These are phyloP conservation scores for Venturiaceae sp. DNA, from an alignment of 2,329 filamentous ascomycete genomes.

Conservation along the genomic window DNA sequence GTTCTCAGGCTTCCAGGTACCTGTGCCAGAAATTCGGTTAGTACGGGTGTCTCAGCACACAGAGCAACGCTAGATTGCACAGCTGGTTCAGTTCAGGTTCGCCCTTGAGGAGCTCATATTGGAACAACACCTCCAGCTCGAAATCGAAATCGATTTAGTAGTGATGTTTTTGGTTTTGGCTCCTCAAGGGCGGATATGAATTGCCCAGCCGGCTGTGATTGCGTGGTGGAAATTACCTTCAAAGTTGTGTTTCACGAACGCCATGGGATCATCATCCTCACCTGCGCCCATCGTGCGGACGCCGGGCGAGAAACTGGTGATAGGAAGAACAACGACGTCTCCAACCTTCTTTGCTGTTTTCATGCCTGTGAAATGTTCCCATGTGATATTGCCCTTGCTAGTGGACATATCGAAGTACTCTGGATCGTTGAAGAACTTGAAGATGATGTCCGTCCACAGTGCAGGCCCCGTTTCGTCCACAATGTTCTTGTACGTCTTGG, in stretches of 20 bases:
- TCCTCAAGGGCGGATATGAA: too few species aligned
- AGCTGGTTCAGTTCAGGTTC: too few species aligned
- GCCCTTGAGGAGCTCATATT: too few species aligned
- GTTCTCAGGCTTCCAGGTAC: constrained; percentile 66
- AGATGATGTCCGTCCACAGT: constrained; percentile 86
- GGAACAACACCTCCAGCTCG: constrained; percentile 5
- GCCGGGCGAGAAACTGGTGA: constrained; percentile 94
- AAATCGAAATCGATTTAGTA: too few species aligned
- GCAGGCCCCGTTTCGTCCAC: constrained; percentile 93
- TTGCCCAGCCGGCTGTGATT: not conserved
- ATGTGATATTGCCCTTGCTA: constrained; percentile 67
- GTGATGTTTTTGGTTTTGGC: not conserved
- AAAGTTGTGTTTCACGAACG: constrained; percentile 95
- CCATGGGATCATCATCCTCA: constrained; percentile 86
- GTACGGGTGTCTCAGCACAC: not conserved
- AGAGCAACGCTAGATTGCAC: constrained; percentile 9
- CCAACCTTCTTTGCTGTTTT: constrained; percentile 74
- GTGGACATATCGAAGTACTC: constrained; percentile 74
- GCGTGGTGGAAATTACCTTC: constrained; percentile 55
- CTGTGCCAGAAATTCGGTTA: constrained; percentile 28
- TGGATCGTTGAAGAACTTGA: constrained; percentile 87
- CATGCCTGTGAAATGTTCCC: constrained; percentile 83
- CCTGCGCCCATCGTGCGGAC: constrained; percentile 87
- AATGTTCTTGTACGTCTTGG: constrained; percentile 57
- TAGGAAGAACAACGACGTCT: constrained; percentile 86